Evolutionary conservation across 345 rosid species (phyloP), one percentile per base, ranked within the genome.

Genomic region (Rhodamnia argentea): DNA sequence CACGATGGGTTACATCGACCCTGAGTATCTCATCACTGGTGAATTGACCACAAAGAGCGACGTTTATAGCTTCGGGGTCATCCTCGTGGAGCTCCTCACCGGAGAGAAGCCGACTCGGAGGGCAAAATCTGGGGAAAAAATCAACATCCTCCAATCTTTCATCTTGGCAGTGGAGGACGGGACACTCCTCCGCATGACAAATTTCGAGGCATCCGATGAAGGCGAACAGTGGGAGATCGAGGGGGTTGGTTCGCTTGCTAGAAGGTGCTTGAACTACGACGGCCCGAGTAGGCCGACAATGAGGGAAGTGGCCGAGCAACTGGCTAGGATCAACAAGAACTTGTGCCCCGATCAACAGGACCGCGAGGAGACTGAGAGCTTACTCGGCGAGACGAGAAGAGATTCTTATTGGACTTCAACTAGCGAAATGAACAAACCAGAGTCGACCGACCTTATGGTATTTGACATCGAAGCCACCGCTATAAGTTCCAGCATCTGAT

Each of bases 91-190:
- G 3, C 42, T 62, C 3, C 75, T 62, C 5, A 29, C 12, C 0
- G 23, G 75, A 62, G 42, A 62, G 22, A 29, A 3, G 0, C 42
- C 22, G 0, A 62, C 0, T 29, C 23, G 1, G 3, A 22, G 2
- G 5, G 42, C 5, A 7, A 15, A 15, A 62, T 15, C 42, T 7
- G 0, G 11, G 6, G 75, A 62, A 57, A 56, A 10, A 9, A 57
- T 57, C n/a, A 57, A 57, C 60, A 57, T 57, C 13, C 5, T 57
- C 60, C 60, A 57, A 10, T 23, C 60, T 57, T 57, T 57, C 60
- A 57, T 57, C 1, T 57, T 3, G 4, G 60, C 60, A 5, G 5
- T 57, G n/a, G 60, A 57, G 60, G 11, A 57, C 27, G 5, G 5
- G 44, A 64, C 78, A 18, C 24, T 64, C 78, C 11, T 64, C 44